Conservation (phyloP, 208 protist genomes). For the Phytomonas sp. region DNA sequence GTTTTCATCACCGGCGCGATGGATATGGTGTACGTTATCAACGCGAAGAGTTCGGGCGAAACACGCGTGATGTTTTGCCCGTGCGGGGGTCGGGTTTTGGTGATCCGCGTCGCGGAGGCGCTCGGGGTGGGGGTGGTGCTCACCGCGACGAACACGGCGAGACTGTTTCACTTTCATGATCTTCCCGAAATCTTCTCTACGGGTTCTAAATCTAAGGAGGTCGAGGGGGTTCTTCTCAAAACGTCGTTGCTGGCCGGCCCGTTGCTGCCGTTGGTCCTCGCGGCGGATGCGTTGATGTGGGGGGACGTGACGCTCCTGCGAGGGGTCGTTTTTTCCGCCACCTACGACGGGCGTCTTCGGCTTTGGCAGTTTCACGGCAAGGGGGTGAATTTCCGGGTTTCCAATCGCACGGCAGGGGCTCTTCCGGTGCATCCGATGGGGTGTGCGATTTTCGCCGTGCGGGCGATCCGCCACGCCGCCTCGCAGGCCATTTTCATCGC, state of each 20-base stretch:
- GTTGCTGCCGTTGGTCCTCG: constrained; percentile 32
- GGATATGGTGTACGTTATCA: neutral
- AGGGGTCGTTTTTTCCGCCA: neutral
- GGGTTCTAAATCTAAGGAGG: neutral
- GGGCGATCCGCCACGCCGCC: neutral
- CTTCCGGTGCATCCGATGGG: constrained; percentile 36
- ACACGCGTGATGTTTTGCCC: constrained; percentile 5
- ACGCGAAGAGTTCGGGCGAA: neutral
- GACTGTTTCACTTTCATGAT: neutral
- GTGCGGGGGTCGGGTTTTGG: constrained; percentile 14
- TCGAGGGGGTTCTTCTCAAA: too few relatives aligned
- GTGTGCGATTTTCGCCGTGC: constrained; percentile 67
- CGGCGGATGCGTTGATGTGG: constrained; percentile 23
- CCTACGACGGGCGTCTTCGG: neutral
- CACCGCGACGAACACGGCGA: constrained; percentile 16
- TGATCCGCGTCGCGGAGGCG: constrained; percentile 11
- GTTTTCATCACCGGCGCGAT: neutral
- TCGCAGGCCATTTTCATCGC: constrained; percentile 20
- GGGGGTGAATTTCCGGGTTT: too few relatives aligned
- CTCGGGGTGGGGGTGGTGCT: constrained; percentile 8
- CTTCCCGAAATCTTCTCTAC: neutral
- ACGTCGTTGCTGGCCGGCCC: constrained; percentile 19
- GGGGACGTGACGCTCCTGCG: too few relatives aligned
- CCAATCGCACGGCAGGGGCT: constrained; percentile 9
- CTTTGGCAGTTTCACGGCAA: neutral